These are phyloP conservation scores for Plantago ovata DNA, from an alignment of 257 asterid genomes.

Conservation along the genomic window DNA sequence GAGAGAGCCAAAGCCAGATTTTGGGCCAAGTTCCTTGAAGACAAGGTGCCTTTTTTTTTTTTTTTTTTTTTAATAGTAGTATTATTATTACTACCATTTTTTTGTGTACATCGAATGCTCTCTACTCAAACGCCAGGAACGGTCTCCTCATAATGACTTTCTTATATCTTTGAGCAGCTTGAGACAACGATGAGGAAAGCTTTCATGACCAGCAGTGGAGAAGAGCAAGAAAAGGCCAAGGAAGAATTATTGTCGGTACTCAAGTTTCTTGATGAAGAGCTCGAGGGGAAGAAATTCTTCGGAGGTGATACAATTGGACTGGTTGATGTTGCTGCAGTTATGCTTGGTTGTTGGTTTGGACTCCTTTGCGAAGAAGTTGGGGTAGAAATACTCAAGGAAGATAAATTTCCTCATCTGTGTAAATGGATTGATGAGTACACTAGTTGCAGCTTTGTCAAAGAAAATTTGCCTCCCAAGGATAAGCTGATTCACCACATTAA, in stretches of 20 bases:
- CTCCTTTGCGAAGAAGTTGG: constrained; percentile 21
- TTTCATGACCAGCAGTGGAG: constrained; percentile 24
- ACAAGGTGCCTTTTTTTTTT: no score
- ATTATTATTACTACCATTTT: no score
- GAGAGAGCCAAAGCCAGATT: no score
- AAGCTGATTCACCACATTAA: neutral
- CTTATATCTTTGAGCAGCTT: no score
- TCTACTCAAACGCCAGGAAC: no score
- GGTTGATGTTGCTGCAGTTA: constrained; percentile 26
- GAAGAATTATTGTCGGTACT: constrained; percentile 28
- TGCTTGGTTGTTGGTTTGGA: constrained; percentile 23
- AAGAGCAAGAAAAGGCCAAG: constrained; percentile 32
- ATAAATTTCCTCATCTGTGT: constrained; percentile 25
- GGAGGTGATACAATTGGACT: no score
- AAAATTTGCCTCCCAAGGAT: constrained; percentile 24
- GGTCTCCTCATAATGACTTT: no score
- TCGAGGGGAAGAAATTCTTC: constrained; percentile 30
- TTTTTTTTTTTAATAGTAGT: no score
- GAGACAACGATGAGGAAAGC: constrained; percentile 23
- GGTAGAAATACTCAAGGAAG: constrained; percentile 22
- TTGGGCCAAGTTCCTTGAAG: no score
- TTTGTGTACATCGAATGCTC: no score
- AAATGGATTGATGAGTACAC: constrained; percentile 26
- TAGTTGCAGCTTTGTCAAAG: constrained; percentile 16
- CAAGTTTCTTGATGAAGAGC: constrained; percentile 22